Base-by-base conservation (phyloP, 306 rosid genomes). In the Heteromeles arbutifolia region DNA sequence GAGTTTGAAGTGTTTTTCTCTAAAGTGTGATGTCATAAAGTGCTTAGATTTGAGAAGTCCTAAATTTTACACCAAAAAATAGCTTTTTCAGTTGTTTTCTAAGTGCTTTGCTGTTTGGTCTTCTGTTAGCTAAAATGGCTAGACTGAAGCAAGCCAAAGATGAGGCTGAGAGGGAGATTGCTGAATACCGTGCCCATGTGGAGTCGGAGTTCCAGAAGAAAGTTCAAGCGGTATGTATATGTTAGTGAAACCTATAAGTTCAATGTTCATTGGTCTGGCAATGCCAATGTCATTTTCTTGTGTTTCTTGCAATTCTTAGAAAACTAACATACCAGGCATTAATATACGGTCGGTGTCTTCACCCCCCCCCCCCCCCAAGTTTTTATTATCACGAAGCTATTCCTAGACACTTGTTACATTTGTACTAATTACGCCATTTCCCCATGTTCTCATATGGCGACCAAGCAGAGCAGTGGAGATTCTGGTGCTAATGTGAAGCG, bases 401-500 rank as follows among this genome's bases (percentile, higher is more conserved):
- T 25, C n/a, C 11, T 21, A 64, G 15, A 39, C 18, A 7, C 21
- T 48, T 18, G 17, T 62, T 62, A 34, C 70, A 31, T 62, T 10
- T 24, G 50, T 65, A 24, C 37, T 48, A 44, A 72, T 65, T 59
- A 44, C 39, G 8, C 72, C 18, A 13, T 50, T 57, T 43, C 24
- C 48, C 65, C 63, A 37, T 70, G 44, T 12, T 54, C 11, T 31
- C 24, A 28, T 69, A 19, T 70, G 57, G 39, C 41, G 13, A 74
- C 61, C 19, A 17, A 72, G 59, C 90, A 95, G 97, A 89, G 88
- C 85, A 92, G 93, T 70, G 98, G 99, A 74, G 97, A 92, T 80
- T 95, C 99, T 45, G 97, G 97, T 72, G 99, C 98, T 25, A 95
- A 92, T 77, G 99, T 90, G 45, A 90, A 92, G 92, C 92, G 97